Evolutionary conservation across 108 stramenopile species (phyloP), one percentile per base, ranked within the genome.

Genomic region (Parietichytrium sp.): DNA sequence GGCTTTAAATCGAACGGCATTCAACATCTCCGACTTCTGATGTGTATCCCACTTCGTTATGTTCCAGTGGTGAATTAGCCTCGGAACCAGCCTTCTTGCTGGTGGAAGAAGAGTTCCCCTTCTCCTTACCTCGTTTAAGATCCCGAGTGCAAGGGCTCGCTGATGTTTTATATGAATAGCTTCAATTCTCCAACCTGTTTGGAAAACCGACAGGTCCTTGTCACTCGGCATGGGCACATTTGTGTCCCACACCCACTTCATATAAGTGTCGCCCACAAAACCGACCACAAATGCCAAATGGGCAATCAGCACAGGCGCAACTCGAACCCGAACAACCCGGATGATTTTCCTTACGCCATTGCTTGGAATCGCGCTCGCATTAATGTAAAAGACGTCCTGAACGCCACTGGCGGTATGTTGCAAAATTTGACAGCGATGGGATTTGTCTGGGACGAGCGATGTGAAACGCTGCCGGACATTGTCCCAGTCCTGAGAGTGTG

Each of bases 371-470:
- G 38, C 6, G 20, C 38, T 42, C 61, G 45, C 61, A 7, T 45
- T 42, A 0, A 72, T 42, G 20, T 23, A 45, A 36, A 72, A 25
- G 29, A 72, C 3, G 15, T 72, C 33, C 10, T 7, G 61, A 1
- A 72, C 0, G 61, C 61, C 61, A 27, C 61, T 72, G 10, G 61
- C 61, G 13, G 61, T 33, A 25, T 25, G 61, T 25, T 72, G 61
- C 33, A 72, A 25, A 10, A 72, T 45, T 10, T 42, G 36, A 25
- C 61, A 72, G 61, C 61, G 61, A 36, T 72, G 38, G 61, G 61
- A 16, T 6, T 42, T 33, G 29, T 42, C 38, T 6, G 61, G 61
- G 12, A 72, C 42, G 6, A 72, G 6, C 2, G 36, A 33, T 13
- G 10, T 16, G 42, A 72, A 72, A 42, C 10, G 10, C 20, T 13